Evolutionary conservation across 176 grass and related monocot genomes (phyloP).

Genomic region (Rhynchospora breviuscula): DNA sequence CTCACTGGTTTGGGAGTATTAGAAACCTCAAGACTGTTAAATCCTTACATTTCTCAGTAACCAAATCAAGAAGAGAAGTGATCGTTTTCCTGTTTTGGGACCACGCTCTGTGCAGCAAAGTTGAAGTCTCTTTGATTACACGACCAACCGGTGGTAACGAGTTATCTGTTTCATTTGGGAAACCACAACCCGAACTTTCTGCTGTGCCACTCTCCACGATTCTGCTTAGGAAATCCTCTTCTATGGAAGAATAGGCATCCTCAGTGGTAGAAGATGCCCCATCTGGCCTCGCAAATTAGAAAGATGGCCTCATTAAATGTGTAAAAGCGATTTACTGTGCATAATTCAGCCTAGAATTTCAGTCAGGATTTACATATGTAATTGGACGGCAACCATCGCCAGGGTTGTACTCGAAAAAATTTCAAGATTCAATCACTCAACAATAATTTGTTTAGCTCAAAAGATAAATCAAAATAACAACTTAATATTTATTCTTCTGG

Average conservation of each 20-base stretch:
- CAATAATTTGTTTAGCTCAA: neutral
- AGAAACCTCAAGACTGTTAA: neutral
- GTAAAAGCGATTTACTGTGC: neutral
- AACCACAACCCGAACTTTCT: conserved; percentile 47
- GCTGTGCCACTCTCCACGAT: conserved; percentile 56
- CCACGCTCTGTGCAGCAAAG: conserved; percentile 40
- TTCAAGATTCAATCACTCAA: neutral
- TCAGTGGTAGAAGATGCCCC: conserved; percentile 37
- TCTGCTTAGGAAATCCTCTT: conserved; percentile 51
- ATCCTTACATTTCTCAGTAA: conserved; percentile 16
- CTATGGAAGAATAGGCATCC: conserved; percentile 33
- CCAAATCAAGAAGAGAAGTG: conserved; percentile 19
- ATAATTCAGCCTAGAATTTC: neutral
- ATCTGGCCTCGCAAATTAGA: conserved; percentile 36
- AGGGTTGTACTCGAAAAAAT: neutral
- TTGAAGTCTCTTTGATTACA: conserved; percentile 42
- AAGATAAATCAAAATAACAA: neutral
- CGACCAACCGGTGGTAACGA: conserved; percentile 21
- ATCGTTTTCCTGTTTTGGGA: conserved; percentile 34
- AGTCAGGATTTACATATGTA: neutral
- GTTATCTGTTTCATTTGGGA: conserved; percentile 39
- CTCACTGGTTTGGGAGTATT: conserved; percentile 52
- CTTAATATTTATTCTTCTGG: neutral
- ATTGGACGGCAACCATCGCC: neutral
- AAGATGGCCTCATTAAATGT: neutral